A percentile compares a stretch with the other conserved stretches of the same genome.
Conservation (phyloP, 129 eudicot genomes). For the Artemisia argyi region DNA sequence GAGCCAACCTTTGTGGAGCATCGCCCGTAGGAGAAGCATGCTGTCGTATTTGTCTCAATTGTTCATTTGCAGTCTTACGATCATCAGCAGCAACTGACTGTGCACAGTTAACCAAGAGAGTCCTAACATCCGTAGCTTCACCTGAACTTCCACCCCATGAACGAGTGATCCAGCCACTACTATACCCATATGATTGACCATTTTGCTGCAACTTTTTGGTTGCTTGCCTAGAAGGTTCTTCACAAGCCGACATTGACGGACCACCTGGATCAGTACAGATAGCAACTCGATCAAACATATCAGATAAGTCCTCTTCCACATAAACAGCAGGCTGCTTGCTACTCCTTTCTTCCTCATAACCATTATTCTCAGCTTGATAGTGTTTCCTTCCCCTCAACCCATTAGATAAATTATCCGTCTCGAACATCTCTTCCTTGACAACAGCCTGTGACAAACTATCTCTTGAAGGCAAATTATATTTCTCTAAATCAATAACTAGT, state of each 20-base stretch:
- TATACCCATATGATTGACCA: conserved; percentile 25
- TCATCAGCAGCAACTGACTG: conserved; percentile 49
- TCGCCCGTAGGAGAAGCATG: conserved; percentile 68
- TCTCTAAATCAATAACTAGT: conserved; percentile 59
- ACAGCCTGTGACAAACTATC: conserved; percentile 22
- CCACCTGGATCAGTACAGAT: conserved; percentile 37
- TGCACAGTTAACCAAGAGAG: conserved; percentile 61
- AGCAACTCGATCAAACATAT: conserved; percentile 39
- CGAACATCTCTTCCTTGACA: conserved; percentile 24
- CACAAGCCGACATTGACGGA: conserved; percentile 16
- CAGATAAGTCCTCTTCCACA: conserved; percentile 30
- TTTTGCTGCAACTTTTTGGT: conserved; percentile 30
- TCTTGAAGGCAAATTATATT: conserved; percentile 51
- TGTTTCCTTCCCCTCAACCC: conserved; percentile 35
- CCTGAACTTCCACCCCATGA: conserved; percentile 31
- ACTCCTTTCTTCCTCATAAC: conserved; percentile 38
- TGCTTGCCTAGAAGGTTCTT: conserved; percentile 15
- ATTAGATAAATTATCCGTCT: neutral
- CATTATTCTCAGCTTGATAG: conserved; percentile 26
- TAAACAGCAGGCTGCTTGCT: conserved; percentile 52
- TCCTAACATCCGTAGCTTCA: conserved; percentile 54
- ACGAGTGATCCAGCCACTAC: conserved; percentile 41
- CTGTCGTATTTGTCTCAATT: conserved; percentile 49
- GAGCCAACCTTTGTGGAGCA: conserved; percentile 58
- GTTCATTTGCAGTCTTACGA: conserved; percentile 38